Evolutionary conservation across 805 yeast species (phyloP).

Genomic region (Suhomyces tanzawaensis): DNA sequence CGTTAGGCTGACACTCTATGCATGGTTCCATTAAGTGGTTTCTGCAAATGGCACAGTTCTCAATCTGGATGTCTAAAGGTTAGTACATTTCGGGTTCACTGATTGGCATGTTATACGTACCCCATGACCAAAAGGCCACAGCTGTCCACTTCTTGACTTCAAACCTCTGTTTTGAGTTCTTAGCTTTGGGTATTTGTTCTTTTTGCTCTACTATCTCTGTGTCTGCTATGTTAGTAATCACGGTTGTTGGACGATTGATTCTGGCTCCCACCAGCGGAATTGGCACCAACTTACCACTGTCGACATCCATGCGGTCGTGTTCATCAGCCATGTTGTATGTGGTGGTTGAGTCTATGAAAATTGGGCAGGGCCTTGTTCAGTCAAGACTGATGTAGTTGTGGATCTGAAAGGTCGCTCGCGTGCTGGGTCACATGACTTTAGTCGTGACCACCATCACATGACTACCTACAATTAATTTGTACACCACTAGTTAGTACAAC

Average conservation of each 20-base stretch:
- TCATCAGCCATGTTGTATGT: conserved; percentile 11
- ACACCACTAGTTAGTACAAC: background rate
- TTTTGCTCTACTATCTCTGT: conserved; percentile 17
- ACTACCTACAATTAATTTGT: background rate
- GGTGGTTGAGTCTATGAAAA: background rate
- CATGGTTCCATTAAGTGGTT: conserved; percentile 98
- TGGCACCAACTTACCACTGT: conserved; percentile 20
- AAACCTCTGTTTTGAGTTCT: conserved; percentile 60
- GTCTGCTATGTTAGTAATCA: conserved; percentile 18
- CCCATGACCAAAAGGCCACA: conserved; percentile 99
- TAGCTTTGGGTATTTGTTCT: conserved; percentile 21
- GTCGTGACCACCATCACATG: too few species aligned
- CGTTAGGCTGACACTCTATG: conserved; percentile 90
- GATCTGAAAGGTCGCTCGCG: too few species aligned
- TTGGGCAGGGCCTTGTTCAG: background rate
- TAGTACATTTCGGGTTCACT: too few species aligned
- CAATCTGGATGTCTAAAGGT: conserved; percentile 69
- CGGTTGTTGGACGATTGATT: background rate
- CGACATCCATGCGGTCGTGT: conserved; percentile 32
- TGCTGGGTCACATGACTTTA: too few species aligned
- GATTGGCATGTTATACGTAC: conserved; percentile 35
- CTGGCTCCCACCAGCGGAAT: background rate
- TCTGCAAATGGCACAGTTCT: conserved; percentile 96
- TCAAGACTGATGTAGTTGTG: background rate
- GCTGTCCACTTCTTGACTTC: conserved; percentile 98